These are phyloP conservation scores for Nitzschia sp. DNA, from an alignment of 108 stramenopile species.

Conservation along the genomic window DNA sequence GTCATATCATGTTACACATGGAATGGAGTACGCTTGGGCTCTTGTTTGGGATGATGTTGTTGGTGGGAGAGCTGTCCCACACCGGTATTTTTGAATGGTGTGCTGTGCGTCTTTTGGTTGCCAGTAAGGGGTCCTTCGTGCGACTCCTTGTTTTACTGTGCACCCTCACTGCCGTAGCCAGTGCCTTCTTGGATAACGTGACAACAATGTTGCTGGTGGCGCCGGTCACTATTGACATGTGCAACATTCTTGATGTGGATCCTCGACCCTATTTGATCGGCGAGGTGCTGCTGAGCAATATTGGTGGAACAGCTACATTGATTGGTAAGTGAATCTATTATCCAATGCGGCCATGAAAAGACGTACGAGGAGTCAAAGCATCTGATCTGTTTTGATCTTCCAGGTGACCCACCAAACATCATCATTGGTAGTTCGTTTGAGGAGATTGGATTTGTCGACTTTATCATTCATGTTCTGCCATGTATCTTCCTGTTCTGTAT, in stretches of 20 bases:
- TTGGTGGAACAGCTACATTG: constrained; percentile 68
- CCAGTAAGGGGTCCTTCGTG: constrained; percentile 50
- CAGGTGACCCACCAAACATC: constrained; percentile 47
- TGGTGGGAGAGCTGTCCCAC: constrained; percentile 62
- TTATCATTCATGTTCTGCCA: constrained; percentile 59
- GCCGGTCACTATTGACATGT: constrained; percentile 75
- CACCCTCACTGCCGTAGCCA: constrained; percentile 45
- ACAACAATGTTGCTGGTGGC: constrained; percentile 64
- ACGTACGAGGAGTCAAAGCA: background rate
- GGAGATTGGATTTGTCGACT: constrained; percentile 70
- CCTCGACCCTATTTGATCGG: constrained; percentile 61
- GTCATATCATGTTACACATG: constrained; percentile 52
- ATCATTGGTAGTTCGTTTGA: constrained; percentile 65
- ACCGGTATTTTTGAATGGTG: constrained; percentile 74
- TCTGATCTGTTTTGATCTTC: background rate
- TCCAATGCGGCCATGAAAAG: too few relatives aligned
- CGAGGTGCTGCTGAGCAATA: constrained; percentile 61
- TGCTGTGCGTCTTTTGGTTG: constrained; percentile 54
- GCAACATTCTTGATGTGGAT: constrained; percentile 57
- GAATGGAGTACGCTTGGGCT: constrained; percentile 66
- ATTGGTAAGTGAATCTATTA: constrained; percentile 41
- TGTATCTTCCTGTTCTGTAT: constrained; percentile 56
- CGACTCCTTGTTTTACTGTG: constrained; percentile 53
- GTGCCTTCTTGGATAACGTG: constrained; percentile 69
- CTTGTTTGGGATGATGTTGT: constrained; percentile 75